Percentiles rank a stretch among this genome's conserved stretches.
phyloP scores from a whole-genome alignment of 139 green algal genomes.

The Haematococcus sp. region DNA sequence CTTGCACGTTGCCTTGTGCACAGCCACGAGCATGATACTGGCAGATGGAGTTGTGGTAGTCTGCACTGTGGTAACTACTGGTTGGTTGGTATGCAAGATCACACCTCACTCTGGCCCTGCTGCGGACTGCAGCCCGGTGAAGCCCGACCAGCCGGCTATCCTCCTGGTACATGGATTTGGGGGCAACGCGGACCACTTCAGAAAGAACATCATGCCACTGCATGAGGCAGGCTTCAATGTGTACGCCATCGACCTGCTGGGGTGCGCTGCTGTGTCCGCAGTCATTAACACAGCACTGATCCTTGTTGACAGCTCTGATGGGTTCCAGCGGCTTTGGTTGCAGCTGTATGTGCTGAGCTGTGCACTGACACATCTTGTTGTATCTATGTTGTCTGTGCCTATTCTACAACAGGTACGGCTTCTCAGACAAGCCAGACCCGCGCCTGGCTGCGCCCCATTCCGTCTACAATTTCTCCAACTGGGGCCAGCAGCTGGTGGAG shows the following conservation, averaged over 20 bases:
- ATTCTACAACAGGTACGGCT: constrained; percentile 4
- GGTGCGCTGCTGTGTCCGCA: too few relatives aligned
- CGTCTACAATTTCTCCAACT: constrained; percentile 61
- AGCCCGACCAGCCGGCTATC: constrained; percentile 30
- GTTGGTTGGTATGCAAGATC: too few relatives aligned
- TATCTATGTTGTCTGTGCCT: too few relatives aligned
- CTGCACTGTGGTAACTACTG: too few relatives aligned
- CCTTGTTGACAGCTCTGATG: too few relatives aligned
- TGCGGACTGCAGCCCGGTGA: neutral
- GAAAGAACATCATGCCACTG: constrained; percentile 49
- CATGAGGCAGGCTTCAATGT: neutral
- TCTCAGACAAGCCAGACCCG: constrained; percentile 78
- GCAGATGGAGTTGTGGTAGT: too few relatives aligned
- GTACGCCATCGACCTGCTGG: constrained; percentile 11
- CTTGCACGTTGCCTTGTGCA: too few relatives aligned
- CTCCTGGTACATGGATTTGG: constrained; percentile 93
- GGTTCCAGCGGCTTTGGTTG: too few relatives aligned
- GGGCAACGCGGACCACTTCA: constrained; percentile 85
- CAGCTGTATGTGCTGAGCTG: too few relatives aligned
- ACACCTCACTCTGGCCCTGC: constrained; percentile 9
- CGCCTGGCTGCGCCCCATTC: constrained; percentile 34
- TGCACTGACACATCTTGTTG: too few relatives aligned
- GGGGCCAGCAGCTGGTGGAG: constrained; percentile 62
- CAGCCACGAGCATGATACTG: too few relatives aligned
- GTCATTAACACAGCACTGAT: too few relatives aligned